These are phyloP conservation scores for Claviceps capensis DNA, from an alignment of 2,329 filamentous ascomycete genomes.

Conservation along the genomic window DNA sequence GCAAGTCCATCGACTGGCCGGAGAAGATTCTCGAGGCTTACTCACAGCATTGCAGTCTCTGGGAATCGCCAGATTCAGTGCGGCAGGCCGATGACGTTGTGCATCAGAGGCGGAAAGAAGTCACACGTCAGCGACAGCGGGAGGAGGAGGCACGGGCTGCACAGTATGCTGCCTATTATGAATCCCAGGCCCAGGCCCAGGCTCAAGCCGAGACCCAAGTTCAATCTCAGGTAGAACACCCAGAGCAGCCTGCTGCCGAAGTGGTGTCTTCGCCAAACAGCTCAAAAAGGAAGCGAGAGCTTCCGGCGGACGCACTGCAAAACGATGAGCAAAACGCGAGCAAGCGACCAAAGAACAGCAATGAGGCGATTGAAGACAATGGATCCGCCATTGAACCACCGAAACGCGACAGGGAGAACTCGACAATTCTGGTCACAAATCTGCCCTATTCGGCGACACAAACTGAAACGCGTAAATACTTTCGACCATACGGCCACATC, in stretches of 20 bases:
- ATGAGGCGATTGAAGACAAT: conserved; percentile 15
- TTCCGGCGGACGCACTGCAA: conserved; percentile 29
- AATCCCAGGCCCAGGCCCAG: conserved; percentile 10
- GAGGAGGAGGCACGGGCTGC: conserved; percentile 50
- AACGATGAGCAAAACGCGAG: conserved; percentile 28
- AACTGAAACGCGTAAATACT: conserved; percentile 72
- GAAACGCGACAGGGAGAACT: conserved; percentile 83
- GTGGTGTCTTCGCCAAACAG: conserved; percentile 23
- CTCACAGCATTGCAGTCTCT: conserved; percentile 73
- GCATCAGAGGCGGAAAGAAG: conserved; percentile 50
- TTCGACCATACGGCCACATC: conserved; percentile 78
- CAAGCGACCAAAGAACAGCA: conserved; percentile 53
- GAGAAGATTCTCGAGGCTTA: conserved; percentile 65
- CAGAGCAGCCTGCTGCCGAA: conserved; percentile 4
- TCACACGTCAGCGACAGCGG: conserved; percentile 49
- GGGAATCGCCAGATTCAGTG: conserved; percentile 65
- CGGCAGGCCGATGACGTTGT: conserved; percentile 61
- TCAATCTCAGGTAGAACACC: conserved; percentile 5
- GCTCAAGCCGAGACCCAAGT: conserved; percentile 7
- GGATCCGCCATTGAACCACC: conserved; percentile 18
- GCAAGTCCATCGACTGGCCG: conserved; percentile 57
- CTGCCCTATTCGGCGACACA: conserved; percentile 58
- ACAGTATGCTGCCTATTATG: conserved; percentile 29
- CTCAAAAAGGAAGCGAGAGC: conserved; percentile 64
- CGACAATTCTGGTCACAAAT: conserved; percentile 68